A percentile compares a stretch with the other conserved stretches of the same genome.
Conservation (phyloP, 306 rosid genomes). For the Arachis hypogaea region DNA sequence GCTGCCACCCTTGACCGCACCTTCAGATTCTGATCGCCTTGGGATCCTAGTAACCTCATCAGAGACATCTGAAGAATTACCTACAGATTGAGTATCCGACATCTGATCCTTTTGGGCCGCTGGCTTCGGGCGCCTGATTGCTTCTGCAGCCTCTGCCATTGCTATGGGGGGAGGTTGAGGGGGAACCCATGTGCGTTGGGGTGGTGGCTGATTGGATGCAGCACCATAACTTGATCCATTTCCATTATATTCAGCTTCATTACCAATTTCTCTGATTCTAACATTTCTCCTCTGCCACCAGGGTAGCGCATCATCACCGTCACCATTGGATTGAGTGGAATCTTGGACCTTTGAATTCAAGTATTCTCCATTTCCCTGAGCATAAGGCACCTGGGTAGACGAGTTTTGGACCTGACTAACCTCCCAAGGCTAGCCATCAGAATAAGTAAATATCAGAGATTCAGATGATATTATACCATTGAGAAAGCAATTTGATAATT, state of each 20-base stretch:
- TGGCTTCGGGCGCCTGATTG: conserved; percentile 84
- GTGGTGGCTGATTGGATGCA: conserved; percentile 52
- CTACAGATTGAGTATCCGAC: conserved; percentile 49
- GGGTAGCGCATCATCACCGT: conserved; percentile 55
- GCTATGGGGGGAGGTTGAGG: conserved; percentile 93
- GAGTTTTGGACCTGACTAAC: conserved; percentile 58
- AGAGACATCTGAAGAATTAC: conserved; percentile 51
- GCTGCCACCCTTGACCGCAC: conserved; percentile 43
- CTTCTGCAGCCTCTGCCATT: conserved; percentile 89
- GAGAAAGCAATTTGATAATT: conserved; percentile 31
- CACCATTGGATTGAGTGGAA: conserved; percentile 53
- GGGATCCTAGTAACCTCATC: conserved; percentile 57
- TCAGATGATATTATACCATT: conserved; percentile 21
- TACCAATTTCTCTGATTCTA: conserved; percentile 67
- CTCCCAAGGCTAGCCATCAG: conserved; percentile 86
- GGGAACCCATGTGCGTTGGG: conserved; percentile 84
- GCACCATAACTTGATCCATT: conserved; percentile 52
- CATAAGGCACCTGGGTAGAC: conserved; percentile 52
- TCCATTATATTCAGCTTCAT: conserved; percentile 54
- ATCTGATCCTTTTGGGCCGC: conserved; percentile 58
- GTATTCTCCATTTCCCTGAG: conserved; percentile 55
- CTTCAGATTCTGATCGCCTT: conserved; percentile 61
- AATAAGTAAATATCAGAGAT: conserved; percentile 43
- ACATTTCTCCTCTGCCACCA: conserved; percentile 80
- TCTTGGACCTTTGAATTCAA: conserved; percentile 49